Base-by-base conservation (phyloP, 2,329 filamentous ascomycete genomes). In the Exophiala viscosa region DNA sequence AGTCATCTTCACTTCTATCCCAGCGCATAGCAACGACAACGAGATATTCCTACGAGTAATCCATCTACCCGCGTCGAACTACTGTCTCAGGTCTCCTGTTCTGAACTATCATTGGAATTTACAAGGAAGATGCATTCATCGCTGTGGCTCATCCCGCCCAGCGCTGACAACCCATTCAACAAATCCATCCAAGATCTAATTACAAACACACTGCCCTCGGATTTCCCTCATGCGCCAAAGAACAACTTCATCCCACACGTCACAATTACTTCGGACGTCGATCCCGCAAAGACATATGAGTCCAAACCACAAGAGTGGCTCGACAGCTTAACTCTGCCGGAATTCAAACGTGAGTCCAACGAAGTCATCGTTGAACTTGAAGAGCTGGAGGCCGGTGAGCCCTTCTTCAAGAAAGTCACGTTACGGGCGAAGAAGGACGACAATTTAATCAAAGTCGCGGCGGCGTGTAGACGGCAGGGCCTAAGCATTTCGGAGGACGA, bases 331-430 rank as follows among this genome's bases (percentile, higher is more conserved):
- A 7, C 11, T n/a, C 48, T 54, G n/a, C 49, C 50, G 5, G 41
- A 51, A 8, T 57, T 59, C 43, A 50, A 54, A 28, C 52, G 46
- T 32, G 50, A 56, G 39, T 14, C 15, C 14, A 32, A 57, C 23
- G 56, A 59, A 32, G 45, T 54, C 3, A 41, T 43, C 11, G 17
- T 59, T 6, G 54, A 57, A 39, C 48, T 59, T 33, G 57, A 57
- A 23, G 32, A 47, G 20, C 46, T 57, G 28, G 53, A 59, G 35
- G 49, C 53, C 13, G 57, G 54, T 15, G 54, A 57, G 15, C 41
- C 54, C 1, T 54, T 54, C 41, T 57, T 57, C 50, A 55, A 54
- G 44, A 59, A 56, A 23, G 32, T 59, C 36, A 54, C 50, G 5
- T 17, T 59, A 5, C 45, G 48, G n/a, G 44, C 48, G 9, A 36